Conservation (phyloP, 75 land plant species). For the Selaginella tamariscina region DNA sequence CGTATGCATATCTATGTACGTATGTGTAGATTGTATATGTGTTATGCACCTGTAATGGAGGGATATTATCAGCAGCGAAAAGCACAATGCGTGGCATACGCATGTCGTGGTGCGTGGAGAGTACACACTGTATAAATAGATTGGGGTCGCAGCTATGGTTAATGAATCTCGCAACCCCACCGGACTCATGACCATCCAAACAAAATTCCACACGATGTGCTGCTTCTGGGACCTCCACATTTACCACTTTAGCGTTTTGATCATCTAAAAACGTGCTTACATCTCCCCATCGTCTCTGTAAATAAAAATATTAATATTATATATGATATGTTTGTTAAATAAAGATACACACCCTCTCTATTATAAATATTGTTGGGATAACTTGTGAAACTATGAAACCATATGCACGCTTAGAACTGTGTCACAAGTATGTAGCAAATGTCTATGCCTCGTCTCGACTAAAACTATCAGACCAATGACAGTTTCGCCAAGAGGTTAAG, state of each 20-base stretch:
- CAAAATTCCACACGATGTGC: conserved; percentile 48
- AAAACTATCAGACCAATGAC: no score
- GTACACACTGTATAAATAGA: conserved; percentile 4
- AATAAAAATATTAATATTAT: background rate
- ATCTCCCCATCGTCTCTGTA: conserved; percentile 36
- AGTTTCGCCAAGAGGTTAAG: no score
- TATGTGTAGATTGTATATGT: no score
- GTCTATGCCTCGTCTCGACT: no score
- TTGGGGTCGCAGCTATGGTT: conserved; percentile 13
- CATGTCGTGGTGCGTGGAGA: conserved; percentile 5
- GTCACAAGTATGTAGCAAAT: no score
- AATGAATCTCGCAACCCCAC: conserved; percentile 1
- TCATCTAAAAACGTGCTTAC: conserved; percentile 17
- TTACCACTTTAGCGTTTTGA: background rate
- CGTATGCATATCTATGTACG: no score
- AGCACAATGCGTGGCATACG: background rate
- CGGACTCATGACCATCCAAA: conserved; percentile 19
- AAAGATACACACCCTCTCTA: no score
- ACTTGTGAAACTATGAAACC: no score
- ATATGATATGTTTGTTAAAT: no score
- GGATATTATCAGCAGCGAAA: conserved; percentile 2
- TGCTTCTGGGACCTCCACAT: background rate
- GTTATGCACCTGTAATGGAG: conserved; percentile 8
- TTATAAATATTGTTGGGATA: no score
- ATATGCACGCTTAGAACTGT: no score